Evolutionary conservation across 768 basidiomycete genomes (phyloP).

Genomic region (Candolleomyces eurysporus): DNA sequence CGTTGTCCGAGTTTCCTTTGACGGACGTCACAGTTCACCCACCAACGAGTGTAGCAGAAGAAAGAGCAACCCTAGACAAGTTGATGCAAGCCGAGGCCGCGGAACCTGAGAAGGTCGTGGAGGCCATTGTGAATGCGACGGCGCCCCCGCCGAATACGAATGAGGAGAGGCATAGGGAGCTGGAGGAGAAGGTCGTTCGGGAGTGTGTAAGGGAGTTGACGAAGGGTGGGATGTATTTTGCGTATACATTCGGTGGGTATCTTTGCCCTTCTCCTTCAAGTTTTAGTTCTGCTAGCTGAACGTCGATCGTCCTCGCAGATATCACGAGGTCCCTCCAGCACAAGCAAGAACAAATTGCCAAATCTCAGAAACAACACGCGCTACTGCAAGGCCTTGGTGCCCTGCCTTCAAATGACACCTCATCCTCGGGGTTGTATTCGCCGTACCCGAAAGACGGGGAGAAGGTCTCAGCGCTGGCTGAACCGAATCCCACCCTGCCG

Average conservation of each 20-base stretch:
- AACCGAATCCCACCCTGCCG: constrained; percentile 77
- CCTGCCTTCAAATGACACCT: constrained; percentile 26
- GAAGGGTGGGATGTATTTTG: constrained; percentile 89
- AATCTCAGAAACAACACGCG: constrained; percentile 54
- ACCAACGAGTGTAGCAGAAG: constrained; percentile 20
- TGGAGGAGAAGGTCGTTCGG: constrained; percentile 80
- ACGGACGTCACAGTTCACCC: background rate
- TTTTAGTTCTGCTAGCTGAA: background rate
- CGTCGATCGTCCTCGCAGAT: constrained; percentile 39
- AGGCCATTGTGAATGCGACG: constrained; percentile 54
- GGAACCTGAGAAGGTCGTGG: constrained; percentile 52
- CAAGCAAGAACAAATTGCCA: constrained; percentile 65
- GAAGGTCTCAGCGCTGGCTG: constrained; percentile 54
- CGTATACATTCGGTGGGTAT: constrained; percentile 77
- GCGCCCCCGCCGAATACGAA: constrained; percentile 59
- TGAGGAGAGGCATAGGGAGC: constrained; percentile 69
- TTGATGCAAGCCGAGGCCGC: constrained; percentile 42
- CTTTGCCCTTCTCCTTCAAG: background rate
- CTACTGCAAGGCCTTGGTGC: constrained; percentile 64
- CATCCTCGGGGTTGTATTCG: constrained; percentile 12
- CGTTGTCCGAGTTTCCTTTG: background rate
- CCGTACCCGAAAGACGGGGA: constrained; percentile 25
- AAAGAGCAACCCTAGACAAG: constrained; percentile 37
- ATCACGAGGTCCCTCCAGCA: constrained; percentile 81
- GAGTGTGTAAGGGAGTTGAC: constrained; percentile 76